These are phyloP conservation scores for Stereum hirsutum DNA, from an alignment of 1,284 basidiomycete genomes.

Conservation along the genomic window DNA sequence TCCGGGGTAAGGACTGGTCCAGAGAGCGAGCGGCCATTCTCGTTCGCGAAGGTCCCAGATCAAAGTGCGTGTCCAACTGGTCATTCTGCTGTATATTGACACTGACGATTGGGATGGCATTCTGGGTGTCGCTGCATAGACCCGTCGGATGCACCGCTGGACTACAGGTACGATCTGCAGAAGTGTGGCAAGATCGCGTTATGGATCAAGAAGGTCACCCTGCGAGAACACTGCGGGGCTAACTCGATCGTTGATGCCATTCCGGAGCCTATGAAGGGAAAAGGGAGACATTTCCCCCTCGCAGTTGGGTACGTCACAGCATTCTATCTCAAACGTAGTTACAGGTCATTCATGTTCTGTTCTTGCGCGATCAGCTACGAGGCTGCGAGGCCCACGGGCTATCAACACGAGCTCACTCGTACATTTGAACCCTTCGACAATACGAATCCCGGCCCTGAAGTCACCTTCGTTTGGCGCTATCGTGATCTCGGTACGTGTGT, in stretches of 20 bases:
- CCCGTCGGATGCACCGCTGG: background rate
- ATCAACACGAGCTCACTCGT: conserved; percentile 42
- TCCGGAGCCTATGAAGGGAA: background rate
- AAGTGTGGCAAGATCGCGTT: conserved; percentile 39
- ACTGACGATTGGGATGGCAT: background rate
- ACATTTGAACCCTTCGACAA: conserved; percentile 33
- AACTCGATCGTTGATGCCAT: no score
- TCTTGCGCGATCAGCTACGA: conserved; percentile 29
- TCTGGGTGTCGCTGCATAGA: background rate
- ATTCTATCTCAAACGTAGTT: background rate
- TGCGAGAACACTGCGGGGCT: background rate
- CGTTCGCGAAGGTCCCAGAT: conserved; percentile 31
- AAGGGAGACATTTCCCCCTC: background rate
- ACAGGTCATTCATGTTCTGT: background rate
- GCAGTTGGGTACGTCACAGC: background rate
- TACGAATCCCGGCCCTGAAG: conserved; percentile 30
- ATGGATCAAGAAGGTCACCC: conserved; percentile 27
- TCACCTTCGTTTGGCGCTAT: conserved; percentile 54
- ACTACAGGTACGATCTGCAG: conserved; percentile 8
- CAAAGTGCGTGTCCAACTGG: conserved; percentile 14
- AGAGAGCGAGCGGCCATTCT: conserved; percentile 39
- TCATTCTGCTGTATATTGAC: background rate
- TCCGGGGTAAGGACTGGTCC: conserved; percentile 34
- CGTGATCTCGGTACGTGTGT: no score
- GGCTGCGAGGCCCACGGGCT: conserved; percentile 23